Evolutionary conservation across 768 basidiomycete species (phyloP).

Genomic region (Asterophora lycoperdoides): DNA sequence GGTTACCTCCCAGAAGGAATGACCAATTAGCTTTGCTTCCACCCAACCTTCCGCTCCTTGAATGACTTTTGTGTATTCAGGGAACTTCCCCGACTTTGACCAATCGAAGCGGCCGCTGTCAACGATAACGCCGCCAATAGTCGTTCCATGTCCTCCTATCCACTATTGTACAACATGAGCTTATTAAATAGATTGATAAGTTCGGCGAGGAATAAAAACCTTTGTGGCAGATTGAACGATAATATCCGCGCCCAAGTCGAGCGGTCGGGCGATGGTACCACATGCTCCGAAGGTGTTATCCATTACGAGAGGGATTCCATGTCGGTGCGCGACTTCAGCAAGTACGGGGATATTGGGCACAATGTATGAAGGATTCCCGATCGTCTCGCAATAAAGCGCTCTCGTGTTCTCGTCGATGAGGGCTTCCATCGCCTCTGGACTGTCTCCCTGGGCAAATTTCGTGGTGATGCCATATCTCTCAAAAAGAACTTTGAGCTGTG

Average conservation of each 20-base stretch:
- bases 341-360: conserved; percentile 49
- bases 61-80: conserved; percentile 10
- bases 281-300: conserved; percentile 65
- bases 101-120: conserved; percentile 62
- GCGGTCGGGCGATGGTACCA: conserved; percentile 34
- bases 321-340: conserved; percentile 59
- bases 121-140: conserved; percentile 59
- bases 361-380: conserved; percentile 59
- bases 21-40: conserved; percentile 9
- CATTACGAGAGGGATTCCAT: conserved; percentile 58
- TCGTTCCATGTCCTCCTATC: conserved; percentile 65
- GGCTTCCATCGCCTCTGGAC: conserved; percentile 42
- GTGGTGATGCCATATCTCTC: conserved; percentile 44
- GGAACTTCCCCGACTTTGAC: conserved; percentile 47
- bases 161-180: conserved; percentile 38
- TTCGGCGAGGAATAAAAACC: neutral
- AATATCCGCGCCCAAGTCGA: conserved; percentile 26
- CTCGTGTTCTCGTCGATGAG: conserved; percentile 62
- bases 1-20: conserved; percentile 14
- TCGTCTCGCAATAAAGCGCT: conserved; percentile 53
- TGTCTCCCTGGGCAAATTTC: conserved; percentile 49
- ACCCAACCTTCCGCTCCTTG: conserved; percentile 8
- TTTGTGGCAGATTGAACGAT: conserved; percentile 29
- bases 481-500: conserved; percentile 53
- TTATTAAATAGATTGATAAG: neutral